phyloP scores from a whole-genome alignment of 768 basidiomycete species.

The Tephrocybe sp. region DNA sequence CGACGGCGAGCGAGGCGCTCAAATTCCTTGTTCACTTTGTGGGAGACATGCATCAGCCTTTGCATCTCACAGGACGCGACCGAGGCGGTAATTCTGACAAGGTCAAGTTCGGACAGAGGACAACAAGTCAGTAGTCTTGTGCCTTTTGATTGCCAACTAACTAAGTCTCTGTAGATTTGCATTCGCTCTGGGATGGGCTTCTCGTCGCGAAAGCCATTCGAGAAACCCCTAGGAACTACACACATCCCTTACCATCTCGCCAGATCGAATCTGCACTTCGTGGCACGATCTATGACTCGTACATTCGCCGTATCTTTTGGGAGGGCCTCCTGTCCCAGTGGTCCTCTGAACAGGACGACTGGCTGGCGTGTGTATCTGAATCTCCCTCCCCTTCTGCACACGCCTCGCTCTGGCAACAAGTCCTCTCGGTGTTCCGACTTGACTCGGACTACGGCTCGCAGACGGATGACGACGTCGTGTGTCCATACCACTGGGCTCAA shows the following conservation, averaged over 20 bases:
- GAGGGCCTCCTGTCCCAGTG: constrained; percentile 78
- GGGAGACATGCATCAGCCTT: constrained; percentile 91
- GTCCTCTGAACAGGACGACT: constrained; percentile 52
- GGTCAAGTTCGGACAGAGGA: constrained; percentile 69
- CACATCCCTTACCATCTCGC: constrained; percentile 62
- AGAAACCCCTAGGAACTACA: constrained; percentile 72
- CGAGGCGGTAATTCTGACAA: constrained; percentile 83
- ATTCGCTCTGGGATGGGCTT: constrained; percentile 83
- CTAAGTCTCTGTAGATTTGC: constrained; percentile 50
- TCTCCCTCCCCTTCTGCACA: not conserved
- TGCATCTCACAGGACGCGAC: constrained; percentile 87
- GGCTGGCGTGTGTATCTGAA: constrained; percentile 55
- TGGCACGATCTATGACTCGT: constrained; percentile 84
- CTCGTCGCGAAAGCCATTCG: constrained; percentile 84
- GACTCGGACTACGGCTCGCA: constrained; percentile 5
- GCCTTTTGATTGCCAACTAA: not conserved
- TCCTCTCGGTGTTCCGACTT: constrained; percentile 19
- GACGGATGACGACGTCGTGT: constrained; percentile 57
- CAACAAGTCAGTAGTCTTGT: constrained; percentile 54
- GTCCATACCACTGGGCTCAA: constrained; percentile 78
- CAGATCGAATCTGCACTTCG: constrained; percentile 66
- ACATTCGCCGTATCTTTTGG: constrained; percentile 82
- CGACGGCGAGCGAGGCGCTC: constrained; percentile 70
- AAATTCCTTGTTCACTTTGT: constrained; percentile 93
- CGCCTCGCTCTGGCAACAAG: constrained; percentile 26